phyloP scores from a whole-genome alignment of 208 protist species.

The Trypanosoma vivax region DNA sequence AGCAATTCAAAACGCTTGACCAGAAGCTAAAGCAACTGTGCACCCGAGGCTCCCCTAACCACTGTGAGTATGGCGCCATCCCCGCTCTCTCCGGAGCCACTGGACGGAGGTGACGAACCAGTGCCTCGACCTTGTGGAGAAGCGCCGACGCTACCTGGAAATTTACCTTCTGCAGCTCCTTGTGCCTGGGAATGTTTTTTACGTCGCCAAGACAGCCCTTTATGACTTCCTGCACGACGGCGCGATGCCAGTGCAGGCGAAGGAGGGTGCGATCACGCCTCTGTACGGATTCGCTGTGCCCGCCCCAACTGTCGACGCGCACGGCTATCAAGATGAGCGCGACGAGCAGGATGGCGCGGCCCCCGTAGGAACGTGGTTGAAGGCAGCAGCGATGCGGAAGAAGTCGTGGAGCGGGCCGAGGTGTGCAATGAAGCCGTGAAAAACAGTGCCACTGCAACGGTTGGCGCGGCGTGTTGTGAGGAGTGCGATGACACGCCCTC shows the following conservation, averaged over 20 bases:
- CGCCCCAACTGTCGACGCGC: not conserved
- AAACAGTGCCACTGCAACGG: too few relatives aligned
- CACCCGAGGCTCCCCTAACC: conserved; percentile 19
- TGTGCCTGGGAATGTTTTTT: conserved; percentile 71
- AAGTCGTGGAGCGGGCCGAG: not conserved
- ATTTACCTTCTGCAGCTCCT: conserved; percentile 84
- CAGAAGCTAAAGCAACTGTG: conserved; percentile 57
- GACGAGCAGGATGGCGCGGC: too few relatives aligned
- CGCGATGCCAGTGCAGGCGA: conserved; percentile 38
- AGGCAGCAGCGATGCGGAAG: not conserved
- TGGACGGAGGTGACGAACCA: conserved; percentile 88
- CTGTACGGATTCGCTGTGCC: conserved; percentile 16
- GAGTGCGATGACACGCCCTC: conserved; percentile 14
- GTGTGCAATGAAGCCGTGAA: not conserved
- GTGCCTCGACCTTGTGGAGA: conserved; percentile 68
- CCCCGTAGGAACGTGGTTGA: too few relatives aligned
- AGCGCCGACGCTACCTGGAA: conserved; percentile 64
- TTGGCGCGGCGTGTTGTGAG: not conserved
- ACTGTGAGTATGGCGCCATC: conserved; percentile 68
- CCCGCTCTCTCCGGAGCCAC: conserved; percentile 73
- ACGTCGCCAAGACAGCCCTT: conserved; percentile 49
- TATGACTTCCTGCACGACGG: conserved; percentile 82
- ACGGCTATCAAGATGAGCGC: too few relatives aligned
- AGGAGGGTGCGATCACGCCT: conserved; percentile 4
- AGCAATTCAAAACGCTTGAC: conserved; percentile 76